These are phyloP conservation scores for Leptomonas seymouri DNA, from an alignment of 208 protist species.

Conservation along the genomic window DNA sequence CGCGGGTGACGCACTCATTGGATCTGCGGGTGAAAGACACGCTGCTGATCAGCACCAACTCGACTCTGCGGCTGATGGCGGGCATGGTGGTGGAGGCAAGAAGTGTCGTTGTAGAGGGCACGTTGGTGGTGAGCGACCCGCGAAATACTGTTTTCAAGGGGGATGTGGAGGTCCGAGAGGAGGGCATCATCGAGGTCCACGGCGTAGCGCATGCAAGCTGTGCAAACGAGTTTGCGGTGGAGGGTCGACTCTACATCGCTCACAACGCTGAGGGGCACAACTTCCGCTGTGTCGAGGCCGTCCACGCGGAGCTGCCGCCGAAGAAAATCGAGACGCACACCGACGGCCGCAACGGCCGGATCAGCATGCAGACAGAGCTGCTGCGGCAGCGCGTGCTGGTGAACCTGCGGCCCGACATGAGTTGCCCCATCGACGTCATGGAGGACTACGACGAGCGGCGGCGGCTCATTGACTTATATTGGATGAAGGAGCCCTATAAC, in stretches of 20 bases:
- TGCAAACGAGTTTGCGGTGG: slow-evolving; percentile 16
- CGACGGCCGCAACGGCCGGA: slow-evolving; percentile 1
- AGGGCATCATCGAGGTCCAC: slow-evolving; percentile 30
- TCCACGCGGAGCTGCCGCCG: slow-evolving; percentile 8
- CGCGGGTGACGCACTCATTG: slow-evolving; percentile 34
- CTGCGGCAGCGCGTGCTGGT: slow-evolving; percentile 34
- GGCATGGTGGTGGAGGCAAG: slow-evolving; percentile 21
- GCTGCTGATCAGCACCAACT: slow-evolving; percentile 21
- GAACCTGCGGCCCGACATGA: slow-evolving; percentile 43
- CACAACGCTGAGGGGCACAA: neutral
- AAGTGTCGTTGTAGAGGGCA: slow-evolving; percentile 23
- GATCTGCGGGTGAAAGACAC: slow-evolving; percentile 14
- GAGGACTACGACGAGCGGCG: slow-evolving; percentile 38
- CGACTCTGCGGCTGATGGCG: slow-evolving; percentile 10
- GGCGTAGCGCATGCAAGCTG: slow-evolving; percentile 24
- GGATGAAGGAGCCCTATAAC: slow-evolving; percentile 40
- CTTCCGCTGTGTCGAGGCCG: slow-evolving; percentile 27
- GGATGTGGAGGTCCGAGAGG: slow-evolving; percentile 37
- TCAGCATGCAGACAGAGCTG: slow-evolving; percentile 19
- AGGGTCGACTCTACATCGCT: slow-evolving; percentile 24
- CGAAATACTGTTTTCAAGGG: slow-evolving; percentile 21
- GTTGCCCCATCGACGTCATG: slow-evolving; percentile 48
- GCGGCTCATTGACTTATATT: slow-evolving; percentile 37
- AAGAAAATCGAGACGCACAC: slow-evolving; percentile 12
- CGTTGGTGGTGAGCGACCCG: slow-evolving; percentile 29